Evolutionary conservation across 805 yeast species (phyloP).

Genomic region (Komagataella mondaviorum): DNA sequence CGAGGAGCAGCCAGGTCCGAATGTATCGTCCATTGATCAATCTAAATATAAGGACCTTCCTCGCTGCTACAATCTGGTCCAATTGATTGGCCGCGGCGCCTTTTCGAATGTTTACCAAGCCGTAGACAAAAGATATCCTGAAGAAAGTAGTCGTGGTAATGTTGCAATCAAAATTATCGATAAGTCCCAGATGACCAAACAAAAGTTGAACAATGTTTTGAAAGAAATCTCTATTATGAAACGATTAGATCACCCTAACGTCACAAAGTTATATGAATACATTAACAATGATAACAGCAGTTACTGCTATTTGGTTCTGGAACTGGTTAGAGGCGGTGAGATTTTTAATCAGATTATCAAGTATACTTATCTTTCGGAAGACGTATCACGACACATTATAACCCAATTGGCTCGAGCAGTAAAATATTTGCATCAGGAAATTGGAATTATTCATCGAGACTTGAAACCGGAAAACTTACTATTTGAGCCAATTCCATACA

Average conservation of each 20-base stretch:
- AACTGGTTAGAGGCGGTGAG: slow-evolving; percentile 68
- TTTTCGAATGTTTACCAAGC: slow-evolving; percentile 80
- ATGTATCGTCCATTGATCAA: not conserved
- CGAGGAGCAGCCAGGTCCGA: not conserved
- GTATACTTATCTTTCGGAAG: slow-evolving; percentile 64
- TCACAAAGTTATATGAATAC: slow-evolving; percentile 40
- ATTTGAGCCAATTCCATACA: slow-evolving; percentile 39
- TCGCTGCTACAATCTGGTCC: slow-evolving; percentile 12
- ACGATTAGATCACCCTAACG: slow-evolving; percentile 44
- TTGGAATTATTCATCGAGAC: slow-evolving; percentile 67
- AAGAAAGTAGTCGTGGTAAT: slow-evolving; percentile 4
- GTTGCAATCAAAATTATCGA: slow-evolving; percentile 72
- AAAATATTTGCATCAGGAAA: slow-evolving; percentile 56
- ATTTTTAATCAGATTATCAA: slow-evolving; percentile 70
- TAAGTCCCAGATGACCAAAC: slow-evolving; percentile 37
- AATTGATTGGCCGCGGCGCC: slow-evolving; percentile 71
- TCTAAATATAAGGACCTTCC: slow-evolving; percentile 13
- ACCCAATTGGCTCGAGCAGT: slow-evolving; percentile 59
- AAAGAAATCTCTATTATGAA: slow-evolving; percentile 70
- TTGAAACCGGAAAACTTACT: slow-evolving; percentile 72
- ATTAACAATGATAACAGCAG: slow-evolving; percentile 29
- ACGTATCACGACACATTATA: slow-evolving; percentile 59
- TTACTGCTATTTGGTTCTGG: slow-evolving; percentile 52
- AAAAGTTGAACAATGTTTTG: slow-evolving; percentile 41
- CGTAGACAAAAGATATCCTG: slow-evolving; percentile 25